Evolutionary conservation across 306 rosid genomes (phyloP).

Genomic region (Lablab purpureus): DNA sequence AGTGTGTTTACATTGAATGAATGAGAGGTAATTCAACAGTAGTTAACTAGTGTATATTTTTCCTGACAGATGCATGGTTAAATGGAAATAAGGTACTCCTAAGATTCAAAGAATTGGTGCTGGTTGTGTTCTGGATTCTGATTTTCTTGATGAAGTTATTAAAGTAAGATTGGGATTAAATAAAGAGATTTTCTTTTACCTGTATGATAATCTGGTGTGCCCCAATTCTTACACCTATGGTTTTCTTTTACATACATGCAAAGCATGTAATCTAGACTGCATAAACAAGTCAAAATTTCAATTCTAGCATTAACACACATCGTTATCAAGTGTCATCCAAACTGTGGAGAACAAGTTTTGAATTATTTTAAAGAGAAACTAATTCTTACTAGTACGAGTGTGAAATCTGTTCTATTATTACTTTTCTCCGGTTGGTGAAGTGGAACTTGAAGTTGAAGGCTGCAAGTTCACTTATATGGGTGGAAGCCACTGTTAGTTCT

Average conservation of each 20-base stretch:
- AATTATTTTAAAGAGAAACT: slow-evolving; percentile 5
- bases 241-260: no score
- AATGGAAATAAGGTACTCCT: no score
- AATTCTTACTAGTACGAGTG: neutral
- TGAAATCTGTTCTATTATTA: slow-evolving; percentile 15
- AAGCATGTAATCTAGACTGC: neutral
- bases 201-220: no score
- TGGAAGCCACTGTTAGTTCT: no score
- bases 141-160: no score
- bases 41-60: neutral
- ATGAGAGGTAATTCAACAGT: neutral
- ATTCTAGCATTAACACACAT: neutral
- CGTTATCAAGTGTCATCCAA: neutral
- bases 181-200: no score
- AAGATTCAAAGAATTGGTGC: no score
- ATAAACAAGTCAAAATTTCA: slow-evolving; percentile 23
- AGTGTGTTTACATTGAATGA: neutral
- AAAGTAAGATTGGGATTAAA: no score
- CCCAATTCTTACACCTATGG: no score
- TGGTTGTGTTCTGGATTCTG: no score
- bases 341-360: neutral
- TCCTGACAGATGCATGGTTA: no score
- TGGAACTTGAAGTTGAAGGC: neutral
- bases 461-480: no score
- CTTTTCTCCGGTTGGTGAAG: neutral